Evolutionary conservation across 257 asterid species (phyloP).

Genomic region (Solanum chiquidenum): DNA sequence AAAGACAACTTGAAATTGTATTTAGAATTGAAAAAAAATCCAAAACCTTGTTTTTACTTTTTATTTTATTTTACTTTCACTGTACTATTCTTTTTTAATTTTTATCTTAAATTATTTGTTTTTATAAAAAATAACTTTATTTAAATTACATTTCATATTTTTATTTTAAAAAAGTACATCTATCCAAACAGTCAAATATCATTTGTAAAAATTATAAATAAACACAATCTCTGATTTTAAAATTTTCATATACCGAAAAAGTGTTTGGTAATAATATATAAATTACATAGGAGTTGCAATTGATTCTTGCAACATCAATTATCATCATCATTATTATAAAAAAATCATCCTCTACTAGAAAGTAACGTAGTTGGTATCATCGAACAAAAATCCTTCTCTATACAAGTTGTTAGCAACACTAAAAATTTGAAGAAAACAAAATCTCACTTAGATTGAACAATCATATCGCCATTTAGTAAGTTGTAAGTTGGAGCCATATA

Average conservation of each 20-base stretch:
- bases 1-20: background rate
- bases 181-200: background rate
- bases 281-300: background rate
- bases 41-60: background rate
- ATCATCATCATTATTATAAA: background rate
- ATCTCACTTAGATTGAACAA: background rate
- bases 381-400: background rate
- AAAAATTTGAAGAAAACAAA: background rate
- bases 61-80: background rate
- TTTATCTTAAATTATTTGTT: background rate
- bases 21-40: no score
- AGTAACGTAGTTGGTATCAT: background rate
- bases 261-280: no score
- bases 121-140: no score
- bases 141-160: no score
- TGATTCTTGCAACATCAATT: background rate
- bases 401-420: background rate
- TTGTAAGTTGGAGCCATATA: background rate
- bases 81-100: no score
- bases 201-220: no score
- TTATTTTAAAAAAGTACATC: no score
- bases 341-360: no score
- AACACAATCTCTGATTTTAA: no score
- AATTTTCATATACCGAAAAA: no score
- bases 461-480: background rate